These are phyloP conservation scores for Nemania diffusa DNA, from an alignment of 2,329 filamentous ascomycete genomes.

Conservation along the genomic window DNA sequence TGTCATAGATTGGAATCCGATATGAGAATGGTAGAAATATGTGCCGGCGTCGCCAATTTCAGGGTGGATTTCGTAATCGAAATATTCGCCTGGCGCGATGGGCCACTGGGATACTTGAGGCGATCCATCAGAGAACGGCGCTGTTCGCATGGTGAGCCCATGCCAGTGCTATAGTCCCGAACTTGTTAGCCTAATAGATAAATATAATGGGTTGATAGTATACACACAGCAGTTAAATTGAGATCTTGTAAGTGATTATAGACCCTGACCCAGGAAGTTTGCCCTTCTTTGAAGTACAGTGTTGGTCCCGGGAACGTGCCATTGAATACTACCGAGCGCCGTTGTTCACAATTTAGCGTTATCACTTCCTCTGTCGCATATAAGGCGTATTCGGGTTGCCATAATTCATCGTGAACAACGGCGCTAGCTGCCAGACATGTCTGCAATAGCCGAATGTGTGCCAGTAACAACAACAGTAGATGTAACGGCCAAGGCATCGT, in stretches of 20 bases:
- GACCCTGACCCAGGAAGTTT: conserved; percentile 66
- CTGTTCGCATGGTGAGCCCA: conserved; percentile 67
- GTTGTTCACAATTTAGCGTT: conserved; percentile 57
- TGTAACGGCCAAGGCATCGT: conserved; percentile 42
- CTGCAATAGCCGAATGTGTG: conserved; percentile 39
- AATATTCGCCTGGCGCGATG: conserved; percentile 69
- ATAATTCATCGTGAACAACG: conserved; percentile 43
- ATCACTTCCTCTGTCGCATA: conserved; percentile 51
- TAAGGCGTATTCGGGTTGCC: conserved; percentile 49
- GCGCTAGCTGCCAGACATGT: conserved; percentile 39
- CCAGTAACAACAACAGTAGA: conserved; percentile 38
- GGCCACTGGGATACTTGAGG: conserved; percentile 72
- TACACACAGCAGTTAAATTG: conserved; percentile 64
- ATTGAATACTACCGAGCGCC: conserved; percentile 62
- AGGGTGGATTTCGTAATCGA: conserved; percentile 73
- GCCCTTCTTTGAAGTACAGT: conserved; percentile 58
- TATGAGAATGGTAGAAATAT: conserved; percentile 76
- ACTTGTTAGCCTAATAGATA: conserved; percentile 28
- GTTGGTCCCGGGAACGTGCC: conserved; percentile 63
- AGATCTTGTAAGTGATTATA: conserved; percentile 64
- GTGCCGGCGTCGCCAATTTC: conserved; percentile 65
- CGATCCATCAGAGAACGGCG: conserved; percentile 72
- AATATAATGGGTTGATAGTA: not conserved
- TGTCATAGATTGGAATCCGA: conserved; percentile 70
- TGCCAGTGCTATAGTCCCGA: conserved; percentile 69